These are phyloP conservation scores for Nephromyces sp. DNA, from an alignment of 169 alveolate species.

Conservation along the genomic window DNA sequence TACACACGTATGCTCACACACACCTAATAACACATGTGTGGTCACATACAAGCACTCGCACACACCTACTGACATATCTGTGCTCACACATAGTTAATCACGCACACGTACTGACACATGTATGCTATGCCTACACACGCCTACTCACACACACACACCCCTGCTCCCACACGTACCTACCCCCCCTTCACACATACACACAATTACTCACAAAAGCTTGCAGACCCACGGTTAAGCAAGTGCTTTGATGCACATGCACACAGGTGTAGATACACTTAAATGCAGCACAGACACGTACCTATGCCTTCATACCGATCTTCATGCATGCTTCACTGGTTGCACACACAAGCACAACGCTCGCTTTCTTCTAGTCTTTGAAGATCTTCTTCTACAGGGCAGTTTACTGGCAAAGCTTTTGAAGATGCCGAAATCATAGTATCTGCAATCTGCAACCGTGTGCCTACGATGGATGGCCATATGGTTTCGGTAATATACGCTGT, in stretches of 20 bases:
- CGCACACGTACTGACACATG: no score
- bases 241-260: background rate
- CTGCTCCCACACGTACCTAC: no score
- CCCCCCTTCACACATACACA: no score
- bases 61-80: no score
- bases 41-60: background rate
- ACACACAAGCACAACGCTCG: background rate
- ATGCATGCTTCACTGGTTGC: background rate
- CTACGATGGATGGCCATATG: conserved; percentile 8
- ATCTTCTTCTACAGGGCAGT: background rate
- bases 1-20: background rate
- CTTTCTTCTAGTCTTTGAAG: background rate
- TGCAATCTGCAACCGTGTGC: conserved; percentile 19
- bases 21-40: background rate
- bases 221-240: background rate
- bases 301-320: background rate
- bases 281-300: background rate
- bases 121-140: no score
- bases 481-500: conserved; percentile 17
- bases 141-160: no score
- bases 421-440: background rate
- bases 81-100: no score
- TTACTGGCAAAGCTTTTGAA: background rate
- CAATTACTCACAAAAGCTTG: background rate
- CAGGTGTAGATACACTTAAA: background rate